A percentile compares a stretch with the other conserved stretches of the same genome.
phyloP scores from a whole-genome alignment of 352 stramenopile genomes.

The Peronosclerospora sorghi region DNA sequence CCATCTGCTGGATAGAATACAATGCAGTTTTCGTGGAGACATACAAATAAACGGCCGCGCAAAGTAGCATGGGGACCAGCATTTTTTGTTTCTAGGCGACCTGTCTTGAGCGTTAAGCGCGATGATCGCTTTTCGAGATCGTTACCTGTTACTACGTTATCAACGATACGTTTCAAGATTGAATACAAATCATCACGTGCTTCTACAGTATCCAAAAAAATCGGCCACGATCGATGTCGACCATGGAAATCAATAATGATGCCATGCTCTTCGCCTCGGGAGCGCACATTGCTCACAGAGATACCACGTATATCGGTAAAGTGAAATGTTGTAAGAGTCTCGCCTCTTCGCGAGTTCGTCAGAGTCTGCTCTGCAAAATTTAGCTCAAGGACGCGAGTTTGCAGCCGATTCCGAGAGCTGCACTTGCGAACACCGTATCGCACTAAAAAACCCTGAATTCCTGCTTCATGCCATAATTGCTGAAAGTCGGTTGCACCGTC shows the following conservation, averaged over 20 bases:
- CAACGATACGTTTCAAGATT: constrained; percentile 61
- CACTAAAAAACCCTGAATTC: constrained; percentile 72
- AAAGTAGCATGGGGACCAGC: constrained; percentile 65
- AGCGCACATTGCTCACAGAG: constrained; percentile 24
- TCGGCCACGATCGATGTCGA: constrained; percentile 54
- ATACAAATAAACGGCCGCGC: constrained; percentile 63
- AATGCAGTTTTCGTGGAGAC: constrained; percentile 67
- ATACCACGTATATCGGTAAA: constrained; percentile 58
- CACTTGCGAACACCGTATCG: constrained; percentile 78
- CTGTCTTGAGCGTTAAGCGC: constrained; percentile 65
- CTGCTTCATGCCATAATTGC: constrained; percentile 64
- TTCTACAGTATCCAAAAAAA: constrained; percentile 68
- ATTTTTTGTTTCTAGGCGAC: constrained; percentile 61
- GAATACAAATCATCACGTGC: constrained; percentile 59
- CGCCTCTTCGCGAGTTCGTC: constrained; percentile 62
- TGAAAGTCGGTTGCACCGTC: constrained; percentile 59
- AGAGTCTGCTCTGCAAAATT: constrained; percentile 83
- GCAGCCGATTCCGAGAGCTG: constrained; percentile 64
- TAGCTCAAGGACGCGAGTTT: constrained; percentile 75
- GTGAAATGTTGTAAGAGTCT: constrained; percentile 64
- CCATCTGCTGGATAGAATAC: constrained; percentile 67
- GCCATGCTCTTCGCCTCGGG: constrained; percentile 48
- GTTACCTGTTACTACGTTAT: constrained; percentile 45
- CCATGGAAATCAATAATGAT: constrained; percentile 60
- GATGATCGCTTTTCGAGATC: constrained; percentile 63